Evolutionary conservation across 169 alveolate species (phyloP), one percentile per base, ranked within the genome.

Genomic region (Hammondia hammondi): DNA sequence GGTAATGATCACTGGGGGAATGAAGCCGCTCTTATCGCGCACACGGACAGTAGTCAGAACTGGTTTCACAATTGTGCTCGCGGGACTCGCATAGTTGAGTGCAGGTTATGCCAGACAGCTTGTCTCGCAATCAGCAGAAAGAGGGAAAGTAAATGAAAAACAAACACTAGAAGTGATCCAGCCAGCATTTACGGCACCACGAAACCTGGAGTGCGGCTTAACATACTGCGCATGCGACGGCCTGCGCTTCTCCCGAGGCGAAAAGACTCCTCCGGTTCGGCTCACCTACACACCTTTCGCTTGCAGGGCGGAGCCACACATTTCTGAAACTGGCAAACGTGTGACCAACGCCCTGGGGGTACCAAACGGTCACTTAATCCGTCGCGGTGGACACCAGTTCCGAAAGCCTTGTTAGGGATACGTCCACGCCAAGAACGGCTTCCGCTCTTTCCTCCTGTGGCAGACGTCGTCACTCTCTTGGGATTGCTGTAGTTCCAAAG

Each of bases 191-290:
- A 6, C 77, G 24, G 24, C 77, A 67, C 77, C 77, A 67, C 77
- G 32, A 67, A 67, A 67, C 24, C 77, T 67, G 32, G 77, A 67
- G 77, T 17, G 77, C 77, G 77, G 77, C 77, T 14, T 67, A 17
- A 67, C 77, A 17, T 67, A 67, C 4, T 67, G 9, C 77, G 77
- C 77, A 67, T 67, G 77, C 77, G 77, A 67, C 77, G 77, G 77
- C 77, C 77, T 67, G 77, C 77, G 77, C 77, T 67, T 67, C 77
- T 17, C 32, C 77, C 77, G 77, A 67, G 6, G 77, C 77, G 77
- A 67, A 67, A 67, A 67, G 77, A 67, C 77, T 67, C 77, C 77
- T 67, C 35, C 77, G 77, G 77, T 21, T 67, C 35, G 77, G 77
- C 32, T 67, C 35, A 29, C 77, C 77, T 14, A 21, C 77, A 67